Evolutionary conservation across 2,329 filamentous ascomycete genomes (phyloP), one percentile per base, ranked within the genome.

Genomic region (Elsinoe perseae): DNA sequence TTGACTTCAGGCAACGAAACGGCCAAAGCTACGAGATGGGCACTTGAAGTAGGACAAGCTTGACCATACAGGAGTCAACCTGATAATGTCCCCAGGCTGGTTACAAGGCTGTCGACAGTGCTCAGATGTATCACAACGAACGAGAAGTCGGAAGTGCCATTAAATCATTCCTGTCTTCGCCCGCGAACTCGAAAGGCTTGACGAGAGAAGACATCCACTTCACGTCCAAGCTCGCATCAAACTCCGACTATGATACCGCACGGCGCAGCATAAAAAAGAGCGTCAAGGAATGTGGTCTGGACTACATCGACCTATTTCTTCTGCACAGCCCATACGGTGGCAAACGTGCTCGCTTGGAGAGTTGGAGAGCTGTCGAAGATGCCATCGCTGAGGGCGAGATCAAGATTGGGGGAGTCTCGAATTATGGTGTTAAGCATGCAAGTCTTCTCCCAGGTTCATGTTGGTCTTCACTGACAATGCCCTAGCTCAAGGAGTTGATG

Each of bases 281-380:
- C 27, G 75, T 90, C 3, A 76, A 81, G 46, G 78, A 79, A 56
- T 83, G 81, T 21, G 85, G 82, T 0, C 71, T 91, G 27, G 85
- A 82, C 0, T 90, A 91, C 68, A 81, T 92, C 56, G 88, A 93
- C 65, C 69, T 93, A 43, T 91, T 92, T 68, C 73, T 95, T 9
- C 74, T 93, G 56, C 89, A 93, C 66, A 86, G 83, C 48, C 89
- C 88, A 0, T 89, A 89, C 63, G 87, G 88, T 4, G 87, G 88
- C 1, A 82, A 77, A 64, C 70, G 79, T 63, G 83, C 81, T 6
- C 77, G 88, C 3, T 68, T 86, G 53, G 83, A 86, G 34, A 87
- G 85, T 64, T 93, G 88, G 87, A 79, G 74, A 62, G 88, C 88
- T 0, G 73, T 93, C 0, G 84, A 89, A 62, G 87, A 92, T 72